Conservation (phyloP, 2,329 filamentous ascomycete species). For the Trichoderma atroviride region DNA sequence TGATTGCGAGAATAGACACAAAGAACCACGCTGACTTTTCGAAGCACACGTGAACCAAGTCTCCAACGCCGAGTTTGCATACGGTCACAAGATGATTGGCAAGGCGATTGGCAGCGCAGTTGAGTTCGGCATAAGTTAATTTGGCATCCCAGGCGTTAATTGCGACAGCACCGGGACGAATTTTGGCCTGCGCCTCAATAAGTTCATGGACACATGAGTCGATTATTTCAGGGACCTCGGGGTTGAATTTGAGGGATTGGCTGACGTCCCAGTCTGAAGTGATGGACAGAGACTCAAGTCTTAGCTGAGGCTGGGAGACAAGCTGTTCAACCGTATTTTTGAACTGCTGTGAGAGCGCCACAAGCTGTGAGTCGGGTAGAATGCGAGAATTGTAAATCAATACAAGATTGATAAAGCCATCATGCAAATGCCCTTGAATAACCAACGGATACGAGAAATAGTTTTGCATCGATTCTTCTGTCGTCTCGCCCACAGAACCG, state of each 20-base stretch:
- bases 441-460: constrained; percentile 26
- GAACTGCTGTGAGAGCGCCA: constrained; percentile 22
- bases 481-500: neutral
- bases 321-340: constrained; percentile 21
- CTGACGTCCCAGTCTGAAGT: constrained; percentile 12
- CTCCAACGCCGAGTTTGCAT: constrained; percentile 28
- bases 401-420: constrained; percentile 11
- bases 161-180: constrained; percentile 11
- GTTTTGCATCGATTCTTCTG: constrained; percentile 14
- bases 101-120: constrained; percentile 25
- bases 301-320: neutral
- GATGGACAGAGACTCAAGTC: constrained; percentile 11
- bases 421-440: constrained; percentile 15
- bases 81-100: constrained; percentile 23
- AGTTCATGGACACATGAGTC: constrained; percentile 24
- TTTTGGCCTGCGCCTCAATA: constrained; percentile 20
- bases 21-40: constrained; percentile 29
- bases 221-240: constrained; percentile 11
- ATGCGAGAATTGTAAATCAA: constrained; percentile 11
- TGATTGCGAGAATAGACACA: constrained; percentile 30
- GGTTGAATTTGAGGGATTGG: constrained; percentile 17
- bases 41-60: constrained; percentile 24
- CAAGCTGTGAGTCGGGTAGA: constrained; percentile 1
- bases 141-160: constrained; percentile 32
- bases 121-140: constrained; percentile 45